Evolutionary conservation across 1,139 yeast species (phyloP), one percentile per base, ranked within the genome.

Genomic region (Torulaspora globosa): DNA sequence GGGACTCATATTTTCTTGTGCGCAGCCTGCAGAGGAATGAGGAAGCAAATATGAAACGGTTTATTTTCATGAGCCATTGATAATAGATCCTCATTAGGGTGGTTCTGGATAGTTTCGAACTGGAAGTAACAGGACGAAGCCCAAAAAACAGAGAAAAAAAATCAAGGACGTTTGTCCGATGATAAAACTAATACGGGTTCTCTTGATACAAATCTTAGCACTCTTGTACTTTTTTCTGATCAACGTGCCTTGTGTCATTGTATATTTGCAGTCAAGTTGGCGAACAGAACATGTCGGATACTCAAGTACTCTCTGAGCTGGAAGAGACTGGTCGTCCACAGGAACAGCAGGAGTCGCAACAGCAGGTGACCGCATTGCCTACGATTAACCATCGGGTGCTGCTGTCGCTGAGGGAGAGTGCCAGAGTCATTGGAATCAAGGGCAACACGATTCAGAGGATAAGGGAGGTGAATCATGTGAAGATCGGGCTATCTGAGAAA

Each of bases 371-470:
- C n/a, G 12, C 29, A 11, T 38, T 37, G 21, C 48, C 54, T 11
- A 51, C 53, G 16, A 53, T 55, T 32, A 46, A 51, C 39, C 55
- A 65, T 62, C 74, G 96, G 55, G 78, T 89, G 1, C 72, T 89
- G 36, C 87, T 89, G 18, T 80, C 94, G 10, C 80, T 94, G 47
- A 85, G 84, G 63, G 97, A 89, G 67, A 90, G 96, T 11, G 96
- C 96, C 15, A 85, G 90, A 52, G 80, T 89, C 52, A 89, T 89
- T 59, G 97, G 97, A 39, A 86, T 85, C 59, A 84, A 80, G 56
- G 97, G 97, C 36, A 74, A 77, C 49, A 86, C 84, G 44, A 89
- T 89, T 51, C 86, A 90, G 48, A 77, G 79, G 29, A 80, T 89
- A 44, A 75, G 96, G 55, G 89, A 80, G 40, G 78, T 77, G 52